These are phyloP conservation scores for Solanum gandarillasii DNA, from an alignment of 257 asterid genomes.

Conservation along the genomic window DNA sequence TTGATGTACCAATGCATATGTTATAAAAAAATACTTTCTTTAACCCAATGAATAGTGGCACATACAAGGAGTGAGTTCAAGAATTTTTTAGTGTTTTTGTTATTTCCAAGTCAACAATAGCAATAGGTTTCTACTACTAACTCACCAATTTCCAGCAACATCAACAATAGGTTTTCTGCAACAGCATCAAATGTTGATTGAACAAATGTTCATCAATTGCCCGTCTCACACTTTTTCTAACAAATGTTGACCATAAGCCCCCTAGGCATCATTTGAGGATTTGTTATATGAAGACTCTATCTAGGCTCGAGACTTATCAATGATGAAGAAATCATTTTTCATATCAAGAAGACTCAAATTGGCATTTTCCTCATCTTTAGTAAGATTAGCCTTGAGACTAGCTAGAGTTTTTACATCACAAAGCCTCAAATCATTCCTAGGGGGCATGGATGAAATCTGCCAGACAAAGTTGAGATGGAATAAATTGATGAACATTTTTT, in stretches of 20 bases:
- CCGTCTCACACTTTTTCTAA: too few species aligned
- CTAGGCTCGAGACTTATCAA: not conserved
- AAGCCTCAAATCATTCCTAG: not conserved
- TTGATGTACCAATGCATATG: not conserved
- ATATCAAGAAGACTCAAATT: not conserved
- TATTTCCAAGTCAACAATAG: not conserved
- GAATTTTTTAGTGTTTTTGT: not conserved
- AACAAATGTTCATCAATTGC: too few species aligned
- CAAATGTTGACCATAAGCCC: not conserved
- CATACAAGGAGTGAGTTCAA: not conserved
- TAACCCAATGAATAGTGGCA: not conserved
- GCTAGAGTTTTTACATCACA: not conserved
- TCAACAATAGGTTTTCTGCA: too few species aligned
- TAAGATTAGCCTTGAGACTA: not conserved
- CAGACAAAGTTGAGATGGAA: not conserved
- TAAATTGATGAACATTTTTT: not conserved
- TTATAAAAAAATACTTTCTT: too few species aligned
- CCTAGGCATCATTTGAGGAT: not conserved
- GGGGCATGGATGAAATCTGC: not conserved
- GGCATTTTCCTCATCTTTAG: not conserved
- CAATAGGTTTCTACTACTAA: not conserved
- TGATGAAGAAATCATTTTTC: not conserved
- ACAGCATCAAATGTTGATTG: too few species aligned
- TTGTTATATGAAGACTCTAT: too few species aligned
- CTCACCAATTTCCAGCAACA: too few species aligned